Evolutionary conservation across 1,284 basidiomycete species (phyloP).

Genomic region (Fomitopsis schrenkii): DNA sequence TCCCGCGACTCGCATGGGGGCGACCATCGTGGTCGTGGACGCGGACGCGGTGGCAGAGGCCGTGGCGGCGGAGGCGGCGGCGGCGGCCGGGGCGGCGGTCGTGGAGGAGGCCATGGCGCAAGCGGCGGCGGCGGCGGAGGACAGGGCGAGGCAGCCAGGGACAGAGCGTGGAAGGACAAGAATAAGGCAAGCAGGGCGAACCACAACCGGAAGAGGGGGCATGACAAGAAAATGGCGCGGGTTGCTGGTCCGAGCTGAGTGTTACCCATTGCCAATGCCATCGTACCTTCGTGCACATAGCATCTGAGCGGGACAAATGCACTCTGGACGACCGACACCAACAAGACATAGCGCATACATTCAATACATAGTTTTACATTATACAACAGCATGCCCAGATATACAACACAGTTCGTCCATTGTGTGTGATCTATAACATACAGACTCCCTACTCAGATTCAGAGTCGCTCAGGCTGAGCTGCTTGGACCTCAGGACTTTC

Average conservation of each 20-base stretch:
- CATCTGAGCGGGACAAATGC: too few relatives aligned
- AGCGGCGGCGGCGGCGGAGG: constrained; percentile 22
- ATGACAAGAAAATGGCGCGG: constrained; percentile 73
- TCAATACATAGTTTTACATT: too few relatives aligned
- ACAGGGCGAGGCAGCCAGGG: constrained; percentile 34
- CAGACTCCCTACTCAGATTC: too few relatives aligned
- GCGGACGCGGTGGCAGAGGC: constrained; percentile 25
- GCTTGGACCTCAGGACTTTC: too few relatives aligned
- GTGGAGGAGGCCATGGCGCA: constrained; percentile 8
- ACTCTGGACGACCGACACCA: too few relatives aligned
- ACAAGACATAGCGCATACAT: too few relatives aligned
- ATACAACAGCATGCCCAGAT: too few relatives aligned
- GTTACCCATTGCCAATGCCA: too few relatives aligned
- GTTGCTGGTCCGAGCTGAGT: constrained; percentile 34
- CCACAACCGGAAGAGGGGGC: constrained; percentile 62
- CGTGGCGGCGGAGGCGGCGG: constrained; percentile 25
- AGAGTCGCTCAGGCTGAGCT: too few relatives aligned
- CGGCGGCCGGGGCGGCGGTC: constrained; percentile 28
- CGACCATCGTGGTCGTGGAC: constrained; percentile 20
- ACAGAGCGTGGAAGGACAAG: constrained; percentile 66
- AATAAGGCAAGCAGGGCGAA: constrained; percentile 64
- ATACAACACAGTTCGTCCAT: too few relatives aligned
- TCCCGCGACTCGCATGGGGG: constrained; percentile 14
- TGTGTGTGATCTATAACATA: too few relatives aligned
- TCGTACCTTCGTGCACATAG: too few relatives aligned